A percentile compares a stretch with the other conserved stretches of the same genome.
These are phyloP conservation scores for Fusarium sublunatum DNA, from an alignment of 2,329 filamentous ascomycete genomes.

Conservation along the genomic window DNA sequence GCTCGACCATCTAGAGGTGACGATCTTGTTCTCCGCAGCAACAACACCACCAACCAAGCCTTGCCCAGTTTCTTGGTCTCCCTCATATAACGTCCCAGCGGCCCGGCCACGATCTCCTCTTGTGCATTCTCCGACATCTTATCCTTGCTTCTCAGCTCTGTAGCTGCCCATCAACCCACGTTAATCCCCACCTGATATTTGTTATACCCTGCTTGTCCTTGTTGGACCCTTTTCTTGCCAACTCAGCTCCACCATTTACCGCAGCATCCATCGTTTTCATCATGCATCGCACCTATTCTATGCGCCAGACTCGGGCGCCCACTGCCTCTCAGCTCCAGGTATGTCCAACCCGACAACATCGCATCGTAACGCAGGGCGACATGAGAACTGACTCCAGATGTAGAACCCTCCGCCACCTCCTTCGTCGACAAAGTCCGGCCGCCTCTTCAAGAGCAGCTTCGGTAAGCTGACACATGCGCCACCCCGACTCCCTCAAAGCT, in stretches of 20 bases:
- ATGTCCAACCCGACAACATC: slow-evolving; percentile 28
- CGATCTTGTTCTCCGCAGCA: slow-evolving; percentile 49
- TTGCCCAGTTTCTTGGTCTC: slow-evolving; percentile 39
- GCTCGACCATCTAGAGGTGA: slow-evolving; percentile 41
- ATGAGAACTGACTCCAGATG: slow-evolving; percentile 18
- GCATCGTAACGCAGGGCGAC: background rate
- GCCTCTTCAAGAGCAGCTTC: slow-evolving; percentile 86
- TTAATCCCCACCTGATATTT: slow-evolving; percentile 37
- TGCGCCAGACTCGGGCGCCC: slow-evolving; percentile 96
- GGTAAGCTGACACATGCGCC: slow-evolving; percentile 66
- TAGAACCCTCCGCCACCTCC: slow-evolving; percentile 94
- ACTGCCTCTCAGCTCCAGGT: slow-evolving; percentile 83
- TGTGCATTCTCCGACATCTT: slow-evolving; percentile 30
- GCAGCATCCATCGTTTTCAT: slow-evolving; percentile 47
- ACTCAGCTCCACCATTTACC: slow-evolving; percentile 41
- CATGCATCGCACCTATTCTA: slow-evolving; percentile 99
- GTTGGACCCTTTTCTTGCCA: slow-evolving; percentile 31
- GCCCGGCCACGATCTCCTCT: slow-evolving; percentile 37
- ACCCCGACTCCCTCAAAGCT: slow-evolving; percentile 8
- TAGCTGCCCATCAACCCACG: slow-evolving; percentile 30
- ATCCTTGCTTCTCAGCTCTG: slow-evolving; percentile 41
- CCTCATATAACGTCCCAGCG: slow-evolving; percentile 45
- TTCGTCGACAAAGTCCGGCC: slow-evolving; percentile 89
- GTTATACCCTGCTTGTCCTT: slow-evolving; percentile 37
- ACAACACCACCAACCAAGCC: slow-evolving; percentile 40